Percentiles rank a stretch among this genome's conserved stretches.
These are phyloP conservation scores for Sporothrix sp. DNA, from an alignment of 2,329 filamentous ascomycete species.

Conservation along the genomic window DNA sequence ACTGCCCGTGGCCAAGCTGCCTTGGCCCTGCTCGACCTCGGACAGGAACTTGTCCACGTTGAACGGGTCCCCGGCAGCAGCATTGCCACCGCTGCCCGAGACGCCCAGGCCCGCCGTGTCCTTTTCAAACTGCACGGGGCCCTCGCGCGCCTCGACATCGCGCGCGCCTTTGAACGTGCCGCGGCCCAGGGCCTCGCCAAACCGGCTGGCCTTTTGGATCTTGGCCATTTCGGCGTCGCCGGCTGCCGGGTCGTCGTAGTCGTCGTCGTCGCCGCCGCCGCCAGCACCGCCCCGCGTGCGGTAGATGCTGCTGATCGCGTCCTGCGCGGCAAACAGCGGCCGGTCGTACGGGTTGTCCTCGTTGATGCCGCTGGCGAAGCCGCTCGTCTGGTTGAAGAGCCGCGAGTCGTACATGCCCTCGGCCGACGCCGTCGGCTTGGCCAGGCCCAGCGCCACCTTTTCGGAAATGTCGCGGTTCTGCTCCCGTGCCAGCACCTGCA, in stretches of 20 bases:
- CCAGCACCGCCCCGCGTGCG: constrained; percentile 67
- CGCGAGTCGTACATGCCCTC: constrained; percentile 97
- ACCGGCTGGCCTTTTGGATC: constrained; percentile 76
- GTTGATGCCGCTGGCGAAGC: constrained; percentile 87
- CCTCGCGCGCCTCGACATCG: constrained; percentile 76
- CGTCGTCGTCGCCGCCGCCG: constrained; percentile 66
- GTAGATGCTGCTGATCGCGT: constrained; percentile 91
- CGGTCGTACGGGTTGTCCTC: constrained; percentile 98
- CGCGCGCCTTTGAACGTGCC: constrained; percentile 85
- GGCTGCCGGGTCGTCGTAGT: constrained; percentile 64
- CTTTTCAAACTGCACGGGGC: constrained; percentile 94
- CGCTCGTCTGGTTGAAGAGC: constrained; percentile 87
- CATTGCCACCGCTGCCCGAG: neutral
- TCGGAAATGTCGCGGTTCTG: constrained; percentile 96
- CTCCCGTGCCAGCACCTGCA: constrained; percentile 88
- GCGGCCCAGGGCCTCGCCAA: constrained; percentile 74
- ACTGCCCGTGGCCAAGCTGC: constrained; percentile 23
- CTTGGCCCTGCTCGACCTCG: constrained; percentile 53
- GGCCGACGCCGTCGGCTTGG: constrained; percentile 83
- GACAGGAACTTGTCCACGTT: constrained; percentile 90
- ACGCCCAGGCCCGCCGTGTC: constrained; percentile 35
- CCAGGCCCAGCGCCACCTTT: constrained; percentile 87
- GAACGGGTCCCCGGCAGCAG: constrained; percentile 57
- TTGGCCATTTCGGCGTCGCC: constrained; percentile 77
- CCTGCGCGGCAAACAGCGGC: constrained; percentile 89